Evolutionary conservation across 2,329 filamentous ascomycete genomes (phyloP), one percentile per base, ranked within the genome.

Genomic region (Sporothrix dimorphospora): DNA sequence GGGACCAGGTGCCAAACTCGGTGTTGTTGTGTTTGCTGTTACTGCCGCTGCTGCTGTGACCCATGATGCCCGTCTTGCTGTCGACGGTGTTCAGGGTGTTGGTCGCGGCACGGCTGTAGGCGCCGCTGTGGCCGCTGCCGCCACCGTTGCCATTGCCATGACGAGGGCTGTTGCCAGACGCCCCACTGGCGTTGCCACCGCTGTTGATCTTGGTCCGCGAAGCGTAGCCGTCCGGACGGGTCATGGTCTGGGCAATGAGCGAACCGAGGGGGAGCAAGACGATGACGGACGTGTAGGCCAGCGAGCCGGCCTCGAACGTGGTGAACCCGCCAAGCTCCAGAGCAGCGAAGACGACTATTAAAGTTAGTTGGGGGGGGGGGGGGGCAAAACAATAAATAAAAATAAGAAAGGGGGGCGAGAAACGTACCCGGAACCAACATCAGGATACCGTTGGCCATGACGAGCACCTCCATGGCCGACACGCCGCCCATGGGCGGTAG

Each of bases 401-500:
- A 49, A 51, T 12, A 16, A 69, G 19, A 21, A 42, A 69, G n/a
- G 14, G 70, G 16, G 24, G 55, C 27, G 24, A 38, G 30, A n/a
- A 14, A 69, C 63, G 1, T 27, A 88, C 86, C 84, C n/a, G 86
- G 87, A 11, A 87, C 77, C 19, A 87, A 75, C 87, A 89, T 88
- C 70, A 89, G 79, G 1, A 87, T 74, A 12, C 86, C 86, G 49
- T 89, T 88, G 66, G 85, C 86, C 76, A 88, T 85, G 68, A 87
- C 81, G 30, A 89, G 80, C 8, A 87, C 82, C 75, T 89, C 87
- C 81, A 89, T 85, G 5, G 85, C 82, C 0, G 79, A 85, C 51
- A 89, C 76, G 0, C 81, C 79, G 66, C 79, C 79, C 3, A 81
- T 78, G 0, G 79, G 79, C 0, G 83, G 82, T 0, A 88, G 79